Conservation (phyloP, 169 alveolate genomes). For the Plasmodium vivax region DNA sequence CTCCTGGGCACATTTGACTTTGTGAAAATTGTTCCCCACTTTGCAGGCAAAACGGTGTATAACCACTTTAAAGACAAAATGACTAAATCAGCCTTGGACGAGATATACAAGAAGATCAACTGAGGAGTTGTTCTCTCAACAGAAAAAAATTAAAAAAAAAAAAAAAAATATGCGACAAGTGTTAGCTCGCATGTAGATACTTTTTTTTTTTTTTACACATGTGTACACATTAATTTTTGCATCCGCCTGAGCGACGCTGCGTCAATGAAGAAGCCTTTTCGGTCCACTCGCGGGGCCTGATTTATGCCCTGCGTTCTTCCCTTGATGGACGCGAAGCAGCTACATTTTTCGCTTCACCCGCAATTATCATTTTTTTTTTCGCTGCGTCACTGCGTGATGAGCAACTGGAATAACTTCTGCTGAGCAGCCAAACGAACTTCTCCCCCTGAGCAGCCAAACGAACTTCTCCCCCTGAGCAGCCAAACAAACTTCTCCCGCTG, state of each 20-base stretch:
- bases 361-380: neutral
- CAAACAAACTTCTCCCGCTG: neutral
- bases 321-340: neutral
- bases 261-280: neutral
- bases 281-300: neutral
- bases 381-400: neutral
- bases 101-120: conserved; percentile 23
- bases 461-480: neutral
- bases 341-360: neutral
- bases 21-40: neutral
- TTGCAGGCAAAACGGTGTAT: conserved; percentile 35
- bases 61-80: conserved; percentile 57
- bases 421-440: neutral
- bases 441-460: neutral
- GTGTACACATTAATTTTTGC: neutral
- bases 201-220: neutral
- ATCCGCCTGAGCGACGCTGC: neutral
- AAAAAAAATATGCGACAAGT: neutral
- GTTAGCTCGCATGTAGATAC: neutral
- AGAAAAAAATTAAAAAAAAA: conserved; percentile 6
- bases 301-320: neutral
- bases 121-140: neutral
- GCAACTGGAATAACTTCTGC: too few relatives aligned
- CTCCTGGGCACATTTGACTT: neutral
- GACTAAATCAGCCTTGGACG: conserved; percentile 38